These are phyloP conservation scores for Erythrobasidium yunnanense DNA, from an alignment of 768 basidiomycete genomes.

Conservation along the genomic window DNA sequence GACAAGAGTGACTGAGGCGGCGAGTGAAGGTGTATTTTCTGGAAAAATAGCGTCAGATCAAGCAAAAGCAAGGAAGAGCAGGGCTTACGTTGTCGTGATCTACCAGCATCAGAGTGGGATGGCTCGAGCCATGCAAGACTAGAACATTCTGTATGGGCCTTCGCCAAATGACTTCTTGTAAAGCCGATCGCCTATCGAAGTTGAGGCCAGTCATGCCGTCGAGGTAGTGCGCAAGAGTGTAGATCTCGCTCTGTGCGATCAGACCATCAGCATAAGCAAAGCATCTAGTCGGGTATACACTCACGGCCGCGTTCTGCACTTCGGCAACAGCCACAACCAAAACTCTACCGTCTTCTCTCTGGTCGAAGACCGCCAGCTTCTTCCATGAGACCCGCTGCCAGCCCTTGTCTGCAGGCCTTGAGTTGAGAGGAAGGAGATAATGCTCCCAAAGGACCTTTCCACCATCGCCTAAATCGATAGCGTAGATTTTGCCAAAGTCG, in stretches of 20 bases:
- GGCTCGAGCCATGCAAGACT: background rate
- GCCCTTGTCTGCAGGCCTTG: background rate
- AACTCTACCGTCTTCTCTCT: background rate
- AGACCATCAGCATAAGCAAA: background rate
- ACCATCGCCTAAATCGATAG: slow-evolving; percentile 11
- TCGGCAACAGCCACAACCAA: slow-evolving; percentile 25
- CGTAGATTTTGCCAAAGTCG: slow-evolving; percentile 16
- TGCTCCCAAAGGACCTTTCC: slow-evolving; percentile 21
- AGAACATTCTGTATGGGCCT: background rate
- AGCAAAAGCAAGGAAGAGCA: no score
- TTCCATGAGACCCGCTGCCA: slow-evolving; percentile 17
- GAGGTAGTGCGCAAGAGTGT: background rate
- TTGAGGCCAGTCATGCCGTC: slow-evolving; percentile 15
- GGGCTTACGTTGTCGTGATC: background rate
- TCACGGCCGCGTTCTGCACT: background rate
- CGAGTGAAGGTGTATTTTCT: background rate
- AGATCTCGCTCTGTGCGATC: background rate
- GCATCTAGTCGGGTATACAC: background rate
- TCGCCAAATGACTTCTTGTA: background rate
- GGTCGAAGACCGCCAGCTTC: slow-evolving; percentile 13
- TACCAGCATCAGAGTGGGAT: slow-evolving; percentile 5
- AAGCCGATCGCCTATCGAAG: background rate
- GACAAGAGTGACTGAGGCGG: background rate
- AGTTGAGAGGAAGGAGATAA: background rate
- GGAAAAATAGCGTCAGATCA: no score